Evolutionary conservation across 2,329 filamentous ascomycete genomes (phyloP).

Genomic region (Pestalotiopsis sp.): DNA sequence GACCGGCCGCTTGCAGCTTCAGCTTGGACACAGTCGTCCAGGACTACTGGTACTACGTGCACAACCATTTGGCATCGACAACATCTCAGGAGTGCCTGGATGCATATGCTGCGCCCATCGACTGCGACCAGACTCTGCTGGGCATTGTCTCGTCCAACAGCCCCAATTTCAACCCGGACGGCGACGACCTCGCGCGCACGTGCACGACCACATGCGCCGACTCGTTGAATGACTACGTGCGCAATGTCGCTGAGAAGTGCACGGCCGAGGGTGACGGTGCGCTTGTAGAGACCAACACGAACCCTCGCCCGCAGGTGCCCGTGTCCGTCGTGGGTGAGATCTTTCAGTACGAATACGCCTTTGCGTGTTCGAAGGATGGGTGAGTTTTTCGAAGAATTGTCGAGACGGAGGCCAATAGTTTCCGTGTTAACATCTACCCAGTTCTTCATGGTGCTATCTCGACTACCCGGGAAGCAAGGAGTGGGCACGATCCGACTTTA

Average conservation of each 20-base stretch:
- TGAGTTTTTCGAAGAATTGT: slow-evolving; percentile 14
- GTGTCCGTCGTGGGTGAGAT: slow-evolving; percentile 19
- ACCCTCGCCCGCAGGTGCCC: slow-evolving; percentile 14
- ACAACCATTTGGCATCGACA: slow-evolving; percentile 30
- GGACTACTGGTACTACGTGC: slow-evolving; percentile 31
- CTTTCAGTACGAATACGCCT: slow-evolving; percentile 29
- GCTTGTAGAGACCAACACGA: slow-evolving; percentile 21
- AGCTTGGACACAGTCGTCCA: slow-evolving; percentile 30
- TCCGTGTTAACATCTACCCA: slow-evolving; percentile 8
- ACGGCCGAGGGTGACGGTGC: neutral
- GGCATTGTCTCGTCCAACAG: slow-evolving; percentile 31
- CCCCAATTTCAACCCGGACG: slow-evolving; percentile 27
- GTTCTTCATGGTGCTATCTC: slow-evolving; percentile 29
- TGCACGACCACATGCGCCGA: slow-evolving; percentile 29
- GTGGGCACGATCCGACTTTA: slow-evolving; percentile 24
- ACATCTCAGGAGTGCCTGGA: slow-evolving; percentile 32
- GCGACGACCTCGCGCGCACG: slow-evolving; percentile 25
- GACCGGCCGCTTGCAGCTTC: slow-evolving; percentile 32
- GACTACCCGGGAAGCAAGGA: slow-evolving; percentile 15
- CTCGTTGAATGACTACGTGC: slow-evolving; percentile 23
- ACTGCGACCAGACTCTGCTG: slow-evolving; percentile 32
- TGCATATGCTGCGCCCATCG: slow-evolving; percentile 30
- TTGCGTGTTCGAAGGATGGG: slow-evolving; percentile 22
- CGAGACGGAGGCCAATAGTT: no score
- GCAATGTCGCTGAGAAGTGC: neutral